Evolutionary conservation across 1,284 basidiomycete species (phyloP).

Genomic region (Laetiporus sulphureus): DNA sequence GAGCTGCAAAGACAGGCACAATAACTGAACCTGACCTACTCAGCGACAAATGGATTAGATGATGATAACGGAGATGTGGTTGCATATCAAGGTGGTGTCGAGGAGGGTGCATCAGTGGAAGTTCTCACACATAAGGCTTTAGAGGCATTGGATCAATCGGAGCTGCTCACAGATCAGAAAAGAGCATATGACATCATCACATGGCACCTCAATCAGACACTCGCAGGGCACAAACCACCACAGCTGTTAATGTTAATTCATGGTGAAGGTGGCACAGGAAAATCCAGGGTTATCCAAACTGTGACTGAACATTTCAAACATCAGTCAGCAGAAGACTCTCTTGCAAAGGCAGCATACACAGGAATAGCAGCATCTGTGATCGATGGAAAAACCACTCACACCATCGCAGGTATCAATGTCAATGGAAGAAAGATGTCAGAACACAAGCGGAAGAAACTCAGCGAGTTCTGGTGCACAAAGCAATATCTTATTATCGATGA

Average conservation of each 20-base stretch:
- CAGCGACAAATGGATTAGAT: too few species aligned
- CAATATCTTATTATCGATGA: conserved; percentile 30
- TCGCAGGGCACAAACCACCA: conserved; percentile 12
- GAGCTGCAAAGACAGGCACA: too few species aligned
- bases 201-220: conserved; percentile 21
- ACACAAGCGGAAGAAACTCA: conserved; percentile 7
- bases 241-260: conserved; percentile 26
- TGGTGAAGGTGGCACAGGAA: conserved; percentile 33
- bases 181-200: conserved; percentile 26
- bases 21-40: too few species aligned
- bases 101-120: too few species aligned
- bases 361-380: conserved; percentile 31
- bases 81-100: too few species aligned
- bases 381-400: conserved; percentile 25
- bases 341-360: conserved; percentile 28
- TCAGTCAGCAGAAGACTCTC: too few species aligned
- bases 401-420: conserved; percentile 8
- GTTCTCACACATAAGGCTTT: too few species aligned
- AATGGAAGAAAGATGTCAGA: conserved; percentile 2
- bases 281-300: conserved; percentile 30
- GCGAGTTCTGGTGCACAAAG: conserved; percentile 14
- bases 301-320: conserved; percentile 22
- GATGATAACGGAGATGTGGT: too few species aligned
- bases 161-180: conserved; percentile 13
- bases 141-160: conserved; percentile 1